phyloP scores from a whole-genome alignment of 2,329 filamentous ascomycete species.

The Aspergillus texensis region DNA sequence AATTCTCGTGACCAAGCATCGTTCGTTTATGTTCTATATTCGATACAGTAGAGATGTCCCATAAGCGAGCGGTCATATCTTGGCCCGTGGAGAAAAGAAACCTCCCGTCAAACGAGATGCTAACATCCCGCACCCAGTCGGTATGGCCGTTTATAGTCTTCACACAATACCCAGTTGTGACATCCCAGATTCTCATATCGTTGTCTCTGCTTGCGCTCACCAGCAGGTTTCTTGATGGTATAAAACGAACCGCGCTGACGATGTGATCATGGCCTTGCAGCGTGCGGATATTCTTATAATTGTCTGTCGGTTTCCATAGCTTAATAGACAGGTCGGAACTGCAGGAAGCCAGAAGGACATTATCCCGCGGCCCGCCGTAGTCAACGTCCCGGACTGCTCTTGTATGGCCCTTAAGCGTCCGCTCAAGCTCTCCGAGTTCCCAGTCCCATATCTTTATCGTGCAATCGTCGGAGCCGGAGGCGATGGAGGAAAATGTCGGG shows the following conservation, averaged over 20 bases:
- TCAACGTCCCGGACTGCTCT: conserved; percentile 86
- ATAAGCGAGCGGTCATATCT: conserved; percentile 79
- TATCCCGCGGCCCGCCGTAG: conserved; percentile 81
- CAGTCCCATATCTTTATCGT: conserved; percentile 98
- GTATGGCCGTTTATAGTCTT: conserved; percentile 84
- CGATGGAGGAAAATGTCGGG: conserved; percentile 85
- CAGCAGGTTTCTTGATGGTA: conserved; percentile 82
- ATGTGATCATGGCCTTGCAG: conserved; percentile 90
- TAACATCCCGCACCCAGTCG: conserved; percentile 90
- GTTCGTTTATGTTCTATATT: conserved; percentile 73
- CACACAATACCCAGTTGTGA: conserved; percentile 88
- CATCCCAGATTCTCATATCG: conserved; percentile 86
- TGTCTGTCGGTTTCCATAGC: conserved; percentile 87
- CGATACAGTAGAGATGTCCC: conserved; percentile 69
- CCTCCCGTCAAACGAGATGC: conserved; percentile 78
- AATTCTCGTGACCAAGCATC: conserved; percentile 81
- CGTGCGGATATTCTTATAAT: conserved; percentile 94
- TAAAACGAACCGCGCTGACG: conserved; percentile 84
- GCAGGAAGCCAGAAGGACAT: conserved; percentile 78
- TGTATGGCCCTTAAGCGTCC: conserved; percentile 90
- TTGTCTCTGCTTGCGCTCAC: conserved; percentile 86
- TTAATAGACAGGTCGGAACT: conserved; percentile 91
- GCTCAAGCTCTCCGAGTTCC: conserved; percentile 87
- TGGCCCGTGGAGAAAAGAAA: conserved; percentile 82
- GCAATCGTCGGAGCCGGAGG: conserved; percentile 86